Evolutionary conservation across 495 filamentous ascomycete genomes (phyloP).

Genomic region (Talaromyces nanjingensis): DNA sequence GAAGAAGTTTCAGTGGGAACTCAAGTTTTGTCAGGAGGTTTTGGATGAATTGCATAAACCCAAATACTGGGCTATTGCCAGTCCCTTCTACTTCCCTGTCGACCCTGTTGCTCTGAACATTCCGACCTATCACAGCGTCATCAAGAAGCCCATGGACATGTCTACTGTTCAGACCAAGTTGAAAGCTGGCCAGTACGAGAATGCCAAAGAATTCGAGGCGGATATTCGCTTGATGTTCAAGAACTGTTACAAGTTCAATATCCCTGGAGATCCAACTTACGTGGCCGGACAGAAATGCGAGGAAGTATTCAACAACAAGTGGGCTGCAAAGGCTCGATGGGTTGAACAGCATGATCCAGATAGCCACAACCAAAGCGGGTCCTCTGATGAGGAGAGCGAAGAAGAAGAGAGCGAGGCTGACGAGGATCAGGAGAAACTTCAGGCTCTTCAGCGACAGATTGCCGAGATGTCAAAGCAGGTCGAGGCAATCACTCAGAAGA

Average conservation of each 20-base stretch:
- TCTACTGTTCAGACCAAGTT: constrained; percentile 70
- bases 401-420: constrained; percentile 62
- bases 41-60: constrained; percentile 70
- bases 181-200: constrained; percentile 72
- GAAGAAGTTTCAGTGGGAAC: constrained; percentile 84
- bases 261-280: constrained; percentile 65
- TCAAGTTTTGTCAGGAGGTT: constrained; percentile 82
- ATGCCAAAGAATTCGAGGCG: constrained; percentile 73
- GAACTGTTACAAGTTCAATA: constrained; percentile 92
- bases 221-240: constrained; percentile 79
- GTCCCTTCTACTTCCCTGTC: constrained; percentile 72
- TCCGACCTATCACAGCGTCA: constrained; percentile 82
- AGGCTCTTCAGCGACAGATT: constrained; percentile 60
- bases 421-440: constrained; percentile 58
- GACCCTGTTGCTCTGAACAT: constrained; percentile 94
- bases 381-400: constrained; percentile 53
- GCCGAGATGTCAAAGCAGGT: constrained; percentile 50
- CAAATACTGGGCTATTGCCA: constrained; percentile 57
- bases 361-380: constrained; percentile 41
- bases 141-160: constrained; percentile 96
- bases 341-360: constrained; percentile 65
- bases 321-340: constrained; percentile 67
- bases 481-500: constrained; percentile 38
- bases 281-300: constrained; percentile 62
- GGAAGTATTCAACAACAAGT: constrained; percentile 64